Percentiles rank a stretch among this genome's conserved stretches.
phyloP scores from a whole-genome alignment of 2,329 filamentous ascomycete species.

The Fusarium multiceps region DNA sequence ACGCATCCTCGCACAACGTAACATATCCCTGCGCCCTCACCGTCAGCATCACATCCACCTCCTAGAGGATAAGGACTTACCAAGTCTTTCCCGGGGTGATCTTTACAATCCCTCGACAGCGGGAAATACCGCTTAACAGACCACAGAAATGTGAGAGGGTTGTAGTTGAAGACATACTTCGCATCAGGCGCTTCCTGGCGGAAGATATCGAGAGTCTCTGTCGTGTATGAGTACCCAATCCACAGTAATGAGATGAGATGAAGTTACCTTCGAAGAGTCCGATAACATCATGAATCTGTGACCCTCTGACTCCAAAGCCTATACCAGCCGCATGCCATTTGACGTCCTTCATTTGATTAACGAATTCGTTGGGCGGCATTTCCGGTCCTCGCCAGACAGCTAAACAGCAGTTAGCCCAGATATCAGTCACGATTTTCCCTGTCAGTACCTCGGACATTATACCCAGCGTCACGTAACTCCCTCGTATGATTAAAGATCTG shows the following conservation, averaged over 20 bases:
- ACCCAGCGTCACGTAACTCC: constrained; percentile 1
- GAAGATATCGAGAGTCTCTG: constrained; percentile 14
- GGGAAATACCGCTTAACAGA: constrained; percentile 16
- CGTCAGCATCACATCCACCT: too few species aligned
- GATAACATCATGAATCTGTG: not conserved
- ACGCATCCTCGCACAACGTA: not conserved
- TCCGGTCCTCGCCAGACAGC: constrained; percentile 19
- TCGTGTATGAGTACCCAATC: rapidly evolving
- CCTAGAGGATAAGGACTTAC: not conserved
- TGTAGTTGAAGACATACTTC: constrained; percentile 9
- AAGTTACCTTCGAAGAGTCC: constrained; percentile 1
- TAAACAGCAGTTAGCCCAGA: rapidly evolving
- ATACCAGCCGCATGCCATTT: constrained; percentile 11
- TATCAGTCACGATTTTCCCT: rapidly evolving
- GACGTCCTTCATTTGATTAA: not conserved
- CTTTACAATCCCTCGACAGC: not conserved
- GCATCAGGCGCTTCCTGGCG: constrained; percentile 5
- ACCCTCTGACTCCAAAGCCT: constrained; percentile 13
- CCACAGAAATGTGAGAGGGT: constrained; percentile 8
- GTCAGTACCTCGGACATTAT: not conserved
- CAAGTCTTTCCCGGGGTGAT: not conserved
- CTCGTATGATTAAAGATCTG: constrained; percentile 24
- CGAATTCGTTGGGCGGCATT: not conserved
- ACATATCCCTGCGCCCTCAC: too few species aligned
- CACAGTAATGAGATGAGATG: rapidly evolving